Conservation (phyloP, 2,329 filamentous ascomycete species). For the Metarhizium anisopliae region DNA sequence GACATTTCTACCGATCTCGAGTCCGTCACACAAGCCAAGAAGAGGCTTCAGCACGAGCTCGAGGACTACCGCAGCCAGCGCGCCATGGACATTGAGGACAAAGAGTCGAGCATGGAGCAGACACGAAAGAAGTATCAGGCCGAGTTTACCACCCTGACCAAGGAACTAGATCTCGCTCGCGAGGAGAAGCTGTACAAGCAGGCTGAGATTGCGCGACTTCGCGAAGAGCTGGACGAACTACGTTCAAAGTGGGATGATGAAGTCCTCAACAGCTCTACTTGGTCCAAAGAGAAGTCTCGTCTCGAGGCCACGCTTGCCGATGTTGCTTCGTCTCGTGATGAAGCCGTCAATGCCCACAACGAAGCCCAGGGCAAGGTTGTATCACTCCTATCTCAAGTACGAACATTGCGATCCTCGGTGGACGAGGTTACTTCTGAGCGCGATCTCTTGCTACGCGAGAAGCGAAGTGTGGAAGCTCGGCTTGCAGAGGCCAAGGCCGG, state of each 20-base stretch:
- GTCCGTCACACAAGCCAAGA: conserved; percentile 78
- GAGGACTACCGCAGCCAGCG: conserved; percentile 95
- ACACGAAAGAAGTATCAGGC: conserved; percentile 95
- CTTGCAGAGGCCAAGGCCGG: conserved; percentile 81
- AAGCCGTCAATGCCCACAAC: conserved; percentile 86
- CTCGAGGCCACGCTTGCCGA: conserved; percentile 85
- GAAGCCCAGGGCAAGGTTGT: conserved; percentile 93
- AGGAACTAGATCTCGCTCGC: conserved; percentile 86
- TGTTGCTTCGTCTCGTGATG: conserved; percentile 82
- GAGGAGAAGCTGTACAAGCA: conserved; percentile 83
- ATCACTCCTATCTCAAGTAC: conserved; percentile 79
- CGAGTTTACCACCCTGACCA: conserved; percentile 80
- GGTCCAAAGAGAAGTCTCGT: conserved; percentile 94
- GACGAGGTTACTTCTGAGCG: conserved; percentile 82
- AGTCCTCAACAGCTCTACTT: conserved; percentile 92
- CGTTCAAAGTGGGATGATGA: conserved; percentile 98
- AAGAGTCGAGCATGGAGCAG: conserved; percentile 91
- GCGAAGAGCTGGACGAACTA: conserved; percentile 93
- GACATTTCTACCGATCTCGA: conserved; percentile 87
- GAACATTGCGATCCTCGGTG: conserved; percentile 70
- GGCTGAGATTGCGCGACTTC: conserved; percentile 74
- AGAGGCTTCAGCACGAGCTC: conserved; percentile 89
- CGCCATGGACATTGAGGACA: conserved; percentile 94
- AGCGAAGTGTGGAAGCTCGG: conserved; percentile 77
- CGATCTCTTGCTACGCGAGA: conserved; percentile 78